Base-by-base conservation (phyloP, 164 flowering plant genomes). In the Houttuynia cordata region DNA sequence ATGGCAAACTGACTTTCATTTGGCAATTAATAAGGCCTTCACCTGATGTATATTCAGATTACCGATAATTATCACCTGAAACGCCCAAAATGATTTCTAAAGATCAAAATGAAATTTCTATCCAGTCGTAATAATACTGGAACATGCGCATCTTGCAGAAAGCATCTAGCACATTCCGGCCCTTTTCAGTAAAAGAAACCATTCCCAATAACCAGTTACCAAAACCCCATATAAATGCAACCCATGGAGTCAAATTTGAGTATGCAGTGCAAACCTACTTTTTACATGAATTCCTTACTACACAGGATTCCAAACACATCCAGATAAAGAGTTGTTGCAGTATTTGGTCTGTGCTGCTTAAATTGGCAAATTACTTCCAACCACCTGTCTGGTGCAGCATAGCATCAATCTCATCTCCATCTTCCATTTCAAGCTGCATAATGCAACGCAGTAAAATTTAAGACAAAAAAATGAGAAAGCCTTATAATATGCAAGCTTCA, bases 301-400 rank as follows among this genome's bases (percentile, higher is more conserved):
- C 2, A 30, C 37, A 6, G 37, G 6, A 2, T 30, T 30, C 37
- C 37, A 30, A 30, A 30, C 37, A 30, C 6, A 30, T 30, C 37
- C 37, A 30, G 37, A 30, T 30, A 30, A 30, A 30, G 4, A 30
- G 37, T 30, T 30, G 4, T 2, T 30, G 4, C 6, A 30, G 6
- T 30, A 30, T 30, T 30, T 30, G 37, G 37, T 30, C 37, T 30
- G 37, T 30, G 37, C 37, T 30, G 37, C 49, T 8, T 10, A 45
- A n/a, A 7, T 54, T 30, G 53, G 25, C 10, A 53, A 47, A 12
- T 12, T 45, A 37, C 45, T 54, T 40, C 52, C 51, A 21, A 34
- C 73, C 75, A 12, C 73, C 76, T 10, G 70, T 69, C 56, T 69
- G 73, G 39, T 69, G 73, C 64, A 66, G 70, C 76, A 69, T 73